Evolutionary conservation across 1,284 basidiomycete species (phyloP).

Genomic region (Hymenochaete sp.): DNA sequence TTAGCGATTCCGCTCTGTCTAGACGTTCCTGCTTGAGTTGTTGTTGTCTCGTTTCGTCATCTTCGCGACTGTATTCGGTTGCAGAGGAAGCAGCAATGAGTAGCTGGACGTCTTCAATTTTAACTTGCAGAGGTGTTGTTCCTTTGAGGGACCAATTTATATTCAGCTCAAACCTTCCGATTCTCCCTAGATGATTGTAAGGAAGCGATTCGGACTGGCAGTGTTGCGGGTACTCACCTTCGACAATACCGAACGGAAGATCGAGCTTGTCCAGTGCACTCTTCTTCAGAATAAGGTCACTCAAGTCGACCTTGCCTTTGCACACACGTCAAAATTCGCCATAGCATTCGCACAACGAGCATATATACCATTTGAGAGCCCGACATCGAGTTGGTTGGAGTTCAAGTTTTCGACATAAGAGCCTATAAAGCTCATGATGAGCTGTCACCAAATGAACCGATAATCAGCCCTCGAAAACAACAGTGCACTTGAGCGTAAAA

Average conservation of each 20-base stretch:
- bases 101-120: conserved; percentile 92
- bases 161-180: conserved; percentile 74
- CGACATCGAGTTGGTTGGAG: conserved; percentile 90
- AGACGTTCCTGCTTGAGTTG: conserved; percentile 86
- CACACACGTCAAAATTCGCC: conserved; percentile 6
- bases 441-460: conserved; percentile 30
- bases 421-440: conserved; percentile 89
- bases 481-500: too few relatives aligned
- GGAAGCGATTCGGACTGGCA: background rate
- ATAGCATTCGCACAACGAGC: background rate
- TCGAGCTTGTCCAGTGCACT: conserved; percentile 94
- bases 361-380: conserved; percentile 50
- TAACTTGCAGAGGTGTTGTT: conserved; percentile 86
- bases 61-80: conserved; percentile 67
- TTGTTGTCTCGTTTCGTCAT: conserved; percentile 78
- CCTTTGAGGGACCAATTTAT: conserved; percentile 90
- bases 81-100: conserved; percentile 82
- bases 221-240: conserved; percentile 46
- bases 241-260: conserved; percentile 91
- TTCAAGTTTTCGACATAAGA: conserved; percentile 97
- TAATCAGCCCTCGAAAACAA: background rate
- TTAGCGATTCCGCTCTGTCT: conserved; percentile 82
- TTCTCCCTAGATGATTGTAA: conserved; percentile 55
- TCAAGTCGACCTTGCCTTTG: conserved; percentile 78
- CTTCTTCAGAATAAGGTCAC: conserved; percentile 83